A percentile compares a stretch with the other conserved stretches of the same genome.
phyloP scores from a whole-genome alignment of 345 rosid species.

The Euphorbia peplus region DNA sequence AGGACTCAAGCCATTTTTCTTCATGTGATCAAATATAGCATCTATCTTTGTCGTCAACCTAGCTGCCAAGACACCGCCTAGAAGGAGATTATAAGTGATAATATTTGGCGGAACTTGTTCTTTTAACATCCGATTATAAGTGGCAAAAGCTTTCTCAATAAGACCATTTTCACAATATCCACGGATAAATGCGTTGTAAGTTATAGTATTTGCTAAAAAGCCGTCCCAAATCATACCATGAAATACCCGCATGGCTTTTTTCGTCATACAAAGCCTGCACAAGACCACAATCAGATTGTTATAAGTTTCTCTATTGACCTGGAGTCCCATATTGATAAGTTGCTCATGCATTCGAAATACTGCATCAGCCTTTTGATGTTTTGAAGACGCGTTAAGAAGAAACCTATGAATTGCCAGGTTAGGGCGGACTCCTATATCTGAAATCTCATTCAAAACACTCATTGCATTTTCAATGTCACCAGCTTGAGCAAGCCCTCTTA shows the following conservation, averaged over 20 bases:
- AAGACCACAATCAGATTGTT: slow-evolving; percentile 59
- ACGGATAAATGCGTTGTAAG: slow-evolving; percentile 67
- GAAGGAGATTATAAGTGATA: slow-evolving; percentile 64
- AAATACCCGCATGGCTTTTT: slow-evolving; percentile 54
- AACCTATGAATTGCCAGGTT: slow-evolving; percentile 45
- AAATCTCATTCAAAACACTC: slow-evolving; percentile 54
- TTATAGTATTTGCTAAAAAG: slow-evolving; percentile 42
- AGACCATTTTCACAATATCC: slow-evolving; percentile 66
- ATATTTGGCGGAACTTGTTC: slow-evolving; percentile 54
- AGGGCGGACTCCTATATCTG: slow-evolving; percentile 44
- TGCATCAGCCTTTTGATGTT: slow-evolving; percentile 46
- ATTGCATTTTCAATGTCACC: slow-evolving; percentile 54
- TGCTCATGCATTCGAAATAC: slow-evolving; percentile 54
- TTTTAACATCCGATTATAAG: slow-evolving; percentile 50
- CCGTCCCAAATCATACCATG: slow-evolving; percentile 54
- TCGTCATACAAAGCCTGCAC: slow-evolving; percentile 79
- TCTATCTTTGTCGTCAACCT: slow-evolving; percentile 49
- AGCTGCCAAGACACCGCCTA: slow-evolving; percentile 52
- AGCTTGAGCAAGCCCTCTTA: slow-evolving; percentile 46
- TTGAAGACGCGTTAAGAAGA: slow-evolving; percentile 54
- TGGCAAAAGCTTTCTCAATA: slow-evolving; percentile 44
- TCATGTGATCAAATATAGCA: slow-evolving; percentile 54
- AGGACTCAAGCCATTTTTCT: slow-evolving; percentile 50
- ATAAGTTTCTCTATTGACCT: slow-evolving; percentile 49
- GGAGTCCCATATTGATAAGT: slow-evolving; percentile 55